These are phyloP conservation scores for Delphinella strobiligena DNA, from an alignment of 2,329 filamentous ascomycete genomes.

Conservation along the genomic window DNA sequence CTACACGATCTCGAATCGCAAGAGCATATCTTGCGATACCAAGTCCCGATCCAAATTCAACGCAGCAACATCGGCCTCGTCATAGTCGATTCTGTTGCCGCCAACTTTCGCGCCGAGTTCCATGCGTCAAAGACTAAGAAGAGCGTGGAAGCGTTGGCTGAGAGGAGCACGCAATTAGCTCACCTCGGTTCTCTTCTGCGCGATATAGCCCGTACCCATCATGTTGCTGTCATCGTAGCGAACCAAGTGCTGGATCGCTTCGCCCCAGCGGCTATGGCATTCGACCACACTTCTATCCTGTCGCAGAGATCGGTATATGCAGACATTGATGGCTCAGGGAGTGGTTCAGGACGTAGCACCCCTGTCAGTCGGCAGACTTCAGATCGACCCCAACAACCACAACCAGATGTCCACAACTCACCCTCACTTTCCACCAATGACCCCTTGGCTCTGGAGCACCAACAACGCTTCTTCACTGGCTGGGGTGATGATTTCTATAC, in stretches of 20 bases:
- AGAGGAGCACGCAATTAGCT: constrained; percentile 63
- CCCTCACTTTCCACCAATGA: constrained; percentile 30
- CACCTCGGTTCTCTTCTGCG: constrained; percentile 65
- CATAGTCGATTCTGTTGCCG: constrained; percentile 81
- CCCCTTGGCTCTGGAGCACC: constrained; percentile 67
- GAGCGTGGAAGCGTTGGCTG: constrained; percentile 43
- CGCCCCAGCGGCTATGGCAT: constrained; percentile 16
- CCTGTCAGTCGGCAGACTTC: background rate
- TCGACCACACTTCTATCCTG: constrained; percentile 1
- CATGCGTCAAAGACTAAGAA: constrained; percentile 35
- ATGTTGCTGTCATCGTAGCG: constrained; percentile 76
- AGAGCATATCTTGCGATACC: constrained; percentile 86
- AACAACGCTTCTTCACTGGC: constrained; percentile 89
- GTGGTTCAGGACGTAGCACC: background rate
- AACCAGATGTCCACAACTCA: constrained; percentile 1
- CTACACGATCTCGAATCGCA: constrained; percentile 87
- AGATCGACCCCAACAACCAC: background rate
- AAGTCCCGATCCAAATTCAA: constrained; percentile 73
- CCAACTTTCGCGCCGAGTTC: constrained; percentile 90
- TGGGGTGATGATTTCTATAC: constrained; percentile 56
- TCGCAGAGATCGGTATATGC: constrained; percentile 2
- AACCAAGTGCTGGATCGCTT: constrained; percentile 96
- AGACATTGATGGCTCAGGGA: background rate
- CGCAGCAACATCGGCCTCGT: constrained; percentile 69
- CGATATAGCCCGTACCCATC: constrained; percentile 59